A percentile compares a stretch with the other conserved stretches of the same genome.
Evolutionary conservation across 2,329 filamentous ascomycete species (phyloP).

Genomic region (Fusarium chaquense): DNA sequence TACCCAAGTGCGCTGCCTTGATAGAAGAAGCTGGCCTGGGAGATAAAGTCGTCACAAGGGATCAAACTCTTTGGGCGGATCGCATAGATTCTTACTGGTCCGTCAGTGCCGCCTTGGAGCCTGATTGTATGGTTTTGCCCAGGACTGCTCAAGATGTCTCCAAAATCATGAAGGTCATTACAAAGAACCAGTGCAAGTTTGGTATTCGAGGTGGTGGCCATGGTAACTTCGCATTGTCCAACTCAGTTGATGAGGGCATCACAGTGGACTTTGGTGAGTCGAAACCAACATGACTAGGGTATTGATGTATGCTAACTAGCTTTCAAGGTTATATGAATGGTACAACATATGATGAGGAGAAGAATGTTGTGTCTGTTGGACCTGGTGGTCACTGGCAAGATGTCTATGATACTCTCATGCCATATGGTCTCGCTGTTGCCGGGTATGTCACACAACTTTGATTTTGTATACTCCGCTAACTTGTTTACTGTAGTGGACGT

Average conservation of each 20-base stretch:
- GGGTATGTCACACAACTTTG: constrained; percentile 26
- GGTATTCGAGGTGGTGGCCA: constrained; percentile 57
- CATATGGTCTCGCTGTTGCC: constrained; percentile 50
- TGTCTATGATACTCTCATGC: constrained; percentile 53
- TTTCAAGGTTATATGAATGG: constrained; percentile 47
- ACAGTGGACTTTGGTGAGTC: constrained; percentile 53
- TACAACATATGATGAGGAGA: constrained; percentile 47
- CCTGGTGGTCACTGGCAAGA: constrained; percentile 55
- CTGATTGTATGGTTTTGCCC: constrained; percentile 55
- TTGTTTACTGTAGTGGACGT: constrained; percentile 45
- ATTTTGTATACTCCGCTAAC: not conserved
- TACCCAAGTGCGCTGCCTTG: constrained; percentile 45
- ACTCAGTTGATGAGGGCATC: constrained; percentile 54
- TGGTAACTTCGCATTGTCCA: constrained; percentile 50
- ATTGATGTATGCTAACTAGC: not conserved
- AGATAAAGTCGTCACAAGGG: constrained; percentile 49
- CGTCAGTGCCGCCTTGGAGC: constrained; percentile 50
- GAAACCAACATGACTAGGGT: not conserved
- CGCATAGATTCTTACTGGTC: constrained; percentile 55
- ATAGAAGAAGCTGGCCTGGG: constrained; percentile 43
- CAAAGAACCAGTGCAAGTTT: constrained; percentile 50
- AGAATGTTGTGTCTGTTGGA: constrained; percentile 50
- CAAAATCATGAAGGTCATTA: constrained; percentile 51
- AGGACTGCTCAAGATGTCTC: constrained; percentile 53
- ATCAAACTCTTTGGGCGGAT: constrained; percentile 45